Base-by-base conservation (phyloP, 257 asterid species). In the Nicotiana paniculata region DNA sequence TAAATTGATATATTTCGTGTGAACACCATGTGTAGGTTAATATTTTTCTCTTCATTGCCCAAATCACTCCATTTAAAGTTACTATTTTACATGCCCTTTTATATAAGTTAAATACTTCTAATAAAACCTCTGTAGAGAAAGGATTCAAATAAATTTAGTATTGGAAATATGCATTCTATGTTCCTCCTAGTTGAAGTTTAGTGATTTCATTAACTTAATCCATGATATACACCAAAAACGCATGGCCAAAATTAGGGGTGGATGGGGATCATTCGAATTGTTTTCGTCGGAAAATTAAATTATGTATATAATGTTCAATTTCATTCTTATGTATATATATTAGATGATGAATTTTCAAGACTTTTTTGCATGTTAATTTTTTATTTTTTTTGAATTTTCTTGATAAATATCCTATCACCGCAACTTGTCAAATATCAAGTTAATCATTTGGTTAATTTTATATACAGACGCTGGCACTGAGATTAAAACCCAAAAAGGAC, bases 391-490 rank as follows among this genome's bases (percentile, higher is more conserved):
- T 21, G 10, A 39, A 7, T 39, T 39, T 2, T 6, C 48, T 39
- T 39, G 48, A 39, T 39, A 6, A 39, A 39, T 1, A 39, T 39
- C 10, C 10, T 6, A 39, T 7, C 1, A 39, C 48, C 10, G 10
- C 2, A 0, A 39, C 48, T 39, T 39, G 10, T 39, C 10, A 39
- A 6, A 39, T 39, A 39, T 39, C 77, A 9, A 69, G n/a, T 39
- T n/a, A 33, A 67, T 67, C 3, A 72, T 37, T 69, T 69, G 77
- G 30, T 39, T 39, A n/a, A 70, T 5, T 13, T 53, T 72, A 51
- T 48, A 24, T 13, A 15, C 79, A 74, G 79, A 26, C 79, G 11
- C n/a, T 74, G 43, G 79, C 79, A 26, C 43, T 74, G 57, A 82
- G 67, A 48, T 74, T 48, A 48, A 74, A 74, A 58, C 79, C 79